These are phyloP conservation scores for Calycina herbarum DNA, from an alignment of 2,329 filamentous ascomycete species.

Conservation along the genomic window DNA sequence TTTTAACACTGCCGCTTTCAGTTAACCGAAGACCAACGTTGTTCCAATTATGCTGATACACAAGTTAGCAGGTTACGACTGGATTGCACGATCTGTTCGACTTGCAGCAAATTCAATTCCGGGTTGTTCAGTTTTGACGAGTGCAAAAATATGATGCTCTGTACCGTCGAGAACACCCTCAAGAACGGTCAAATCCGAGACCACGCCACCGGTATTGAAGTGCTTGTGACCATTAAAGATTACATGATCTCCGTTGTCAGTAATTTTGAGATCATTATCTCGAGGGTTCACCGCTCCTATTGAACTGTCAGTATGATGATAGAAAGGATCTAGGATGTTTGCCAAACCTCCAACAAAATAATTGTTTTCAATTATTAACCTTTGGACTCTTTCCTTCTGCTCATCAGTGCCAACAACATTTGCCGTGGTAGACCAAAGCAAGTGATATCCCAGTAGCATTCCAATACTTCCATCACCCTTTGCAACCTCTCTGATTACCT, in stretches of 20 bases:
- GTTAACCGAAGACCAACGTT: slow-evolving; percentile 63
- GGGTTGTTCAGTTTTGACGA: slow-evolving; percentile 57
- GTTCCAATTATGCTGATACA: slow-evolving; percentile 58
- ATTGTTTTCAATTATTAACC: slow-evolving; percentile 61
- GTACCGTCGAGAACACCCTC: slow-evolving; percentile 62
- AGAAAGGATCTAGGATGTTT: neutral
- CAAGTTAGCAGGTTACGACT: neutral
- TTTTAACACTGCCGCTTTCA: slow-evolving; percentile 63
- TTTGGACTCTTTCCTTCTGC: slow-evolving; percentile 57
- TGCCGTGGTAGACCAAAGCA: slow-evolving; percentile 63
- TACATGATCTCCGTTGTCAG: slow-evolving; percentile 52
- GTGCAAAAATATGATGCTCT: slow-evolving; percentile 61
- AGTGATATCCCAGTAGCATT: slow-evolving; percentile 65
- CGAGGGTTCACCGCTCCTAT: slow-evolving; percentile 62
- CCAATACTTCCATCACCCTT: slow-evolving; percentile 65
- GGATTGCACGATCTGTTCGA: neutral
- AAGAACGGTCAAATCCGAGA: slow-evolving; percentile 65
- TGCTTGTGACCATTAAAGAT: slow-evolving; percentile 63
- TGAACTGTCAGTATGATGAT: neutral
- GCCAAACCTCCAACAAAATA: slow-evolving; percentile 59
- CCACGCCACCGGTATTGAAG: slow-evolving; percentile 67
- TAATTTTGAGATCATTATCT: slow-evolving; percentile 60
- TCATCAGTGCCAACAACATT: slow-evolving; percentile 60
- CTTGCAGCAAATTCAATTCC: slow-evolving; percentile 53
- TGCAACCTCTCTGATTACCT: slow-evolving; percentile 60